These are phyloP conservation scores for Solanum acaule DNA, from an alignment of 257 asterid species.

Conservation along the genomic window DNA sequence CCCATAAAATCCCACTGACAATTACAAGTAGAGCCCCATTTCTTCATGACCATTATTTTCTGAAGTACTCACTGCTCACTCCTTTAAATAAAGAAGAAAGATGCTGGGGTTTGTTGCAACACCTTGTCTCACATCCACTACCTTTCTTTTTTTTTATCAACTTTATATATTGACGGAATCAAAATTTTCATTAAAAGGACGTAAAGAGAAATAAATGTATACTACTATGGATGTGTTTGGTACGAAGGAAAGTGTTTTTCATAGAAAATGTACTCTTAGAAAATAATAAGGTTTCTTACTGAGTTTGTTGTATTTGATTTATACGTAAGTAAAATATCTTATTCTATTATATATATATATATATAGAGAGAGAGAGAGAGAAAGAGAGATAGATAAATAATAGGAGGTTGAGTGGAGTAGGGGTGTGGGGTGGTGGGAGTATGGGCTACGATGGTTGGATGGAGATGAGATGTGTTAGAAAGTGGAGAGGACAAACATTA, in stretches of 20 bases:
- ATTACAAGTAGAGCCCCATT: not conserved
- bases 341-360: no score
- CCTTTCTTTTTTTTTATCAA: not conserved
- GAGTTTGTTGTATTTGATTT: no score
- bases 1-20: conserved; percentile 1
- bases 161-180: not conserved
- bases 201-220: not conserved
- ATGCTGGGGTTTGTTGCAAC: not conserved
- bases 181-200: not conserved
- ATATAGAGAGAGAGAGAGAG: no score
- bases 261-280: no score
- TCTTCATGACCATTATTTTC: not conserved
- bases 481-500: not conserved
- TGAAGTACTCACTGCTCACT: not conserved
- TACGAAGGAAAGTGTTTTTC: not conserved
- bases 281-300: no score
- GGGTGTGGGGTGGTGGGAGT: no score
- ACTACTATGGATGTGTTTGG: not conserved
- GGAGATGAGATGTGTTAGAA: not conserved
- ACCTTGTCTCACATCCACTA: no score
- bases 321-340: no score
- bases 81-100: not conserved
- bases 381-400: no score
- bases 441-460: no score
- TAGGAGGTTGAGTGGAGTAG: not conserved